Base-by-base conservation (phyloP, 768 basidiomycete species). In the Austroboletus eburneus region DNA sequence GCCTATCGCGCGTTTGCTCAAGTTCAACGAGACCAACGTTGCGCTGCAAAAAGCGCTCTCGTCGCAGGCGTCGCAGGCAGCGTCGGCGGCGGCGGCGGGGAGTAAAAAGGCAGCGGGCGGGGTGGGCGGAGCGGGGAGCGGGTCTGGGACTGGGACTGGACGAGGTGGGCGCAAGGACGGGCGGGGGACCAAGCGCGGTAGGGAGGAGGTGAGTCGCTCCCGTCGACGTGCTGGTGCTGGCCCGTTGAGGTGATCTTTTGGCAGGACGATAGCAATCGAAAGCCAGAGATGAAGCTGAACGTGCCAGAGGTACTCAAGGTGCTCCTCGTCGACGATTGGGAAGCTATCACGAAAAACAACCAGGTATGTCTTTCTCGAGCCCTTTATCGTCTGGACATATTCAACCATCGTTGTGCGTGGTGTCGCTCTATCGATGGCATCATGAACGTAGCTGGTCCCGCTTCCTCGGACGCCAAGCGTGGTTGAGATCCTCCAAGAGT, bases 291-390 rank as follows among this genome's bases (percentile, higher is more conserved):
- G 76, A 91, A 90, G 69, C 74, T 99, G 41, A 79, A 74, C 48
- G 83, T 96, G 5, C 96, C 95, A 0, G 96, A 97, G 57, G 65
- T 78, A n/a, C 75, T 98, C 51, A 97, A 96, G 65, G 77, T 83
- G 24, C 75, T 87, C 39, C 75, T 99, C 30, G 93, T 98, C 2
- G 93, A 98, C 59, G 96, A 98, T 56, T 99, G 96, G 96, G 95
- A 98, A 67, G 81, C 85, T 5, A 83, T 98, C 32, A 98, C 96
- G 43, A 97, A 96, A 72, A 89, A 93, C 62, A 82, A 83, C 56
- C 88, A 92, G 79, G 95, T 87, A 48, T 22, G 68, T 51, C 21
- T 20, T 16, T 16, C 18, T 36, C 33, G 35, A 14, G 32, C 40
- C 20, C 17, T 40, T 55, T 27, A 54, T 6, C 8, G 43, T 33